phyloP scores from a whole-genome alignment of 768 basidiomycete species.

The Tulasnella sp. region DNA sequence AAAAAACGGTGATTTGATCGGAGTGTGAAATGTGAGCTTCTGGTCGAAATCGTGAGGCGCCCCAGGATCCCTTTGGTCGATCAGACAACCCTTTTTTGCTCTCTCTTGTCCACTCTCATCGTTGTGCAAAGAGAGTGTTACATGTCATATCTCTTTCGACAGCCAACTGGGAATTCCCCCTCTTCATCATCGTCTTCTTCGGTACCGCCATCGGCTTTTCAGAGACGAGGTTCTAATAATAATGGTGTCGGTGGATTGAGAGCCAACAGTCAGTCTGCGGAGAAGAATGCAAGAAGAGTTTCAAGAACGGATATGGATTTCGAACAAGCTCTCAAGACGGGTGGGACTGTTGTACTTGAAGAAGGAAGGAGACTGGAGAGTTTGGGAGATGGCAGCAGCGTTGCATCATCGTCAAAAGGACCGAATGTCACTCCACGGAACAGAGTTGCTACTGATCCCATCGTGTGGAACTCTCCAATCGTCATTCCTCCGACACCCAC shows the following conservation, averaged over 20 bases:
- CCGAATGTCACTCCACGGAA: not conserved
- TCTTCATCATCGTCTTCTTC: not conserved
- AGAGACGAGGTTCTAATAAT: not conserved
- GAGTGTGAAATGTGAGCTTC: conserved; percentile 17
- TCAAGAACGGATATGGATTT: conserved; percentile 74
- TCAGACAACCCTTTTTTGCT: not conserved
- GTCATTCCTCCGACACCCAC: conserved; percentile 57
- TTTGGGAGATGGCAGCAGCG: conserved; percentile 34
- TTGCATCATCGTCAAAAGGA: not conserved
- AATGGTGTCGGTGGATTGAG: not conserved
- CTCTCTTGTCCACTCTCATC: not conserved
- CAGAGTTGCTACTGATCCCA: not conserved
- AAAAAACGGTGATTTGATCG: not conserved
- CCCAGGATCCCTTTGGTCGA: not conserved
- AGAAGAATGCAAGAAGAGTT: conserved; percentile 30
- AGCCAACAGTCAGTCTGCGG: not conserved
- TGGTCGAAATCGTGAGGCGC: not conserved
- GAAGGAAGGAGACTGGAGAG: conserved; percentile 59
- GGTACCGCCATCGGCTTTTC: conserved; percentile 1
- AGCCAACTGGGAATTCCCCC: not conserved
- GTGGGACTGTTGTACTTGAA: conserved; percentile 53
- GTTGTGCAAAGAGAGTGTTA: not conserved
- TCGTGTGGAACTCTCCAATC: conserved; percentile 33
- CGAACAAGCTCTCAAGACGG: conserved; percentile 55
- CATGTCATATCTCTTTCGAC: not conserved